Percentiles rank a stretch among this genome's conserved stretches.
Conservation (phyloP, 2,329 filamentous ascomycete species). For the Graphilbum sp. region DNA sequence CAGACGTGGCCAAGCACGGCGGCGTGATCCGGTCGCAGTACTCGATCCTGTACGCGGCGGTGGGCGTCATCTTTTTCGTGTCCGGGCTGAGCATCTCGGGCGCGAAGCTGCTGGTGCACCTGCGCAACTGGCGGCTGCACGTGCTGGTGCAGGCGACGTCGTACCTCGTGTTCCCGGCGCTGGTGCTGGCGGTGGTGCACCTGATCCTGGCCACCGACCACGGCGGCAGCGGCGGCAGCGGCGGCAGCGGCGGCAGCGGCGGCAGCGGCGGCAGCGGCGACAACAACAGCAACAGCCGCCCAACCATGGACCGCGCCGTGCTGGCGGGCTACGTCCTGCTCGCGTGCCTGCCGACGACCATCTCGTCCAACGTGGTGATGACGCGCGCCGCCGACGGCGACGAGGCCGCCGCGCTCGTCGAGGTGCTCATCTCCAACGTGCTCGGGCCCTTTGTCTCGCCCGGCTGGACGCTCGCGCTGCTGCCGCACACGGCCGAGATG, state of each 20-base stretch:
- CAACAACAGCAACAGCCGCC: no score
- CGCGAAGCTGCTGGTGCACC: conserved; percentile 1
- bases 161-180: conserved; percentile 47
- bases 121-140: conserved; percentile 35
- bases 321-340: conserved; percentile 52
- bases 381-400: conserved; percentile 35
- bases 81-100: conserved; percentile 50
- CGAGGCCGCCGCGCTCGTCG: conserved; percentile 38
- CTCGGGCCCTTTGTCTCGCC: conserved; percentile 52
- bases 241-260: no score
- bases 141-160: conserved; percentile 49
- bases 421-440: conserved; percentile 55
- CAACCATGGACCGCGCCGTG: conserved; percentile 45
- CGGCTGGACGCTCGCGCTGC: conserved; percentile 44
- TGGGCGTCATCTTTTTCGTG: conserved; percentile 54
- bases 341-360: conserved; percentile 55
- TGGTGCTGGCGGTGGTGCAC: conserved; percentile 27
- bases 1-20: conserved; percentile 29
- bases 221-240: no score
- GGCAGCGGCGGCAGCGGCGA: no score
- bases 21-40: conserved; percentile 35
- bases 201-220: conserved; percentile 22
- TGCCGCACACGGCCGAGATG: conserved; percentile 32
- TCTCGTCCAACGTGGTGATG: conserved; percentile 60
- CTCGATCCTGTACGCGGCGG: conserved; percentile 51